A percentile compares a stretch with the other conserved stretches of the same genome.
Conservation (phyloP, 2,329 filamentous ascomycete genomes). For the Leptographium wingfieldii region DNA sequence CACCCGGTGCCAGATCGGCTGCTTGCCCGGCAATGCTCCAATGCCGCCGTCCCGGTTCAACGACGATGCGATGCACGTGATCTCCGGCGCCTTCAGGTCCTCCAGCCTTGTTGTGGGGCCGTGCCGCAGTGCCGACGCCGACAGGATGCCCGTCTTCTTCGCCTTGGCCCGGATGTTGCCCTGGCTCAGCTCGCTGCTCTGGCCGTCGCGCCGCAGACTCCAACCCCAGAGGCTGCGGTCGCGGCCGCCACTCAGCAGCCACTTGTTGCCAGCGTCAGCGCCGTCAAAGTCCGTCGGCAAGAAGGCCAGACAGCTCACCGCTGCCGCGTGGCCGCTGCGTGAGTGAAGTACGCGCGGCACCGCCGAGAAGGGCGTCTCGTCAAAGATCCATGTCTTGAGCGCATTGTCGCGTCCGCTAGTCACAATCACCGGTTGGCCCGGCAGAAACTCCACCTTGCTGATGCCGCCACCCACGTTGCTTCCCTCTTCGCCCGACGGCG, state of each 20-base stretch:
- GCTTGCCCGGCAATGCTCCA: conserved; percentile 66
- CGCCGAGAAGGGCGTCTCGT: conserved; percentile 79
- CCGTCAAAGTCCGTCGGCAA: conserved; percentile 82
- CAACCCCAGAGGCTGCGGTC: conserved; percentile 94
- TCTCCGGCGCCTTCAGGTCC: conserved; percentile 76
- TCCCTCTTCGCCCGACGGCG: conserved; percentile 28
- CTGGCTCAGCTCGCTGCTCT: conserved; percentile 87
- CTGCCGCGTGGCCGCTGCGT: conserved; percentile 77
- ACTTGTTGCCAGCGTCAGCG: conserved; percentile 78
- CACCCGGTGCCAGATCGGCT: conserved; percentile 70
- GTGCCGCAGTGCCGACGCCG: conserved; percentile 40
- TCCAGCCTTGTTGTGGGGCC: conserved; percentile 55
- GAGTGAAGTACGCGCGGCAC: conserved; percentile 75
- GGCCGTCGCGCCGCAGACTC: conserved; percentile 86
- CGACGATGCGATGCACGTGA: conserved; percentile 82
- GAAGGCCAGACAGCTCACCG: conserved; percentile 73
- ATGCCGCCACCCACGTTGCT: conserved; percentile 54
- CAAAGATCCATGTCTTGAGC: conserved; percentile 92
- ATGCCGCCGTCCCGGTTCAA: conserved; percentile 92
- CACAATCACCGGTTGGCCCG: conserved; percentile 78
- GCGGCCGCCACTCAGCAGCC: conserved; percentile 78
- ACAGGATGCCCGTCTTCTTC: conserved; percentile 69
- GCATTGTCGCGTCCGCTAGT: conserved; percentile 91
- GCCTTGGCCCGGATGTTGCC: conserved; percentile 79
- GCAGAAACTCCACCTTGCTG: conserved; percentile 77